phyloP scores from a whole-genome alignment of 345 rosid species.

The Populus tremula region DNA sequence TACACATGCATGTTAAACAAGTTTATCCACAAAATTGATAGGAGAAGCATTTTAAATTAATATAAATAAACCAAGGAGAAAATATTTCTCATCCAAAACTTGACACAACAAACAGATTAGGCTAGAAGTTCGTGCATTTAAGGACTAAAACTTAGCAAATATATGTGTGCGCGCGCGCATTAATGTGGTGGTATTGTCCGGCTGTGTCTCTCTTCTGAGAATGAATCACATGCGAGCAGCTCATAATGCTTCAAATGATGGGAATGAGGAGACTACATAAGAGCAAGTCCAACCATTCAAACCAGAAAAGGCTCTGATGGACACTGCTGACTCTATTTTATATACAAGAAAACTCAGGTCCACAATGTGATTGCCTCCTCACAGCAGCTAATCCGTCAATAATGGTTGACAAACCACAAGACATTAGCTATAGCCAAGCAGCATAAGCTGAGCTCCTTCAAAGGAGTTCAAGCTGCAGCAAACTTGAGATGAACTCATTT shows the following conservation, averaged over 20 bases:
- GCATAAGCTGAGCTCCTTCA: neutral
- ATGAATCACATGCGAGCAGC: neutral
- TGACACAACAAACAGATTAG: neutral
- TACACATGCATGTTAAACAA: neutral
- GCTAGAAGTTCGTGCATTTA: neutral
- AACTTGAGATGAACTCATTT: neutral
- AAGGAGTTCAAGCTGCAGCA: neutral
- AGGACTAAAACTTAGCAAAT: too few species aligned
- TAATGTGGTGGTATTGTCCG: neutral
- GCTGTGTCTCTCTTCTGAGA: neutral
- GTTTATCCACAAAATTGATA: neutral
- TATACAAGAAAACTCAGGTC: neutral
- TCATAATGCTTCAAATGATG: neutral
- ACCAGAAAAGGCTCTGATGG: neutral
- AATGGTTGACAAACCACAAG: neutral
- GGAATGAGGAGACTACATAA: neutral
- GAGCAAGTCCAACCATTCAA: neutral
- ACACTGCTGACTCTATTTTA: neutral
- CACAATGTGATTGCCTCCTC: neutral
- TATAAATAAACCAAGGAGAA: slow-evolving; percentile 1
- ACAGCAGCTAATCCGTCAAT: neutral
- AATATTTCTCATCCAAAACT: slow-evolving; percentile 3
- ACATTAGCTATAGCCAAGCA: neutral
- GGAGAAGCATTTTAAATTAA: neutral
- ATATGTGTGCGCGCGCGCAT: neutral